Base-by-base conservation (phyloP, 2,329 filamentous ascomycete genomes). In the Penicillium janthinellum region DNA sequence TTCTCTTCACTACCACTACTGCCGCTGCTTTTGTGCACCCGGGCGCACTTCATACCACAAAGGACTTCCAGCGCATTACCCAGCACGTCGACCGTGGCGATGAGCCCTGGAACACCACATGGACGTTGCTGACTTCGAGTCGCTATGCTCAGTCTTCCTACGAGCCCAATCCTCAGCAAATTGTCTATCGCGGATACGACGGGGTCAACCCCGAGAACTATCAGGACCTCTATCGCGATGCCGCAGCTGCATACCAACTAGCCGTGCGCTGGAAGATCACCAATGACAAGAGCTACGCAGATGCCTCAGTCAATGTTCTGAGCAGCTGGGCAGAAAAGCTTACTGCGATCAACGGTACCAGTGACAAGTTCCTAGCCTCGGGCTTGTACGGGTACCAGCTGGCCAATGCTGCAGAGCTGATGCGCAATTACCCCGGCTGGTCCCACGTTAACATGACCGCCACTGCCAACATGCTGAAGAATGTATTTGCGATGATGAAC, bases 381-480 rank as follows among this genome's bases (percentile, higher is more conserved):
- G 79, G 80, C 0, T 62, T 82, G 1, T 79, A 82, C 37, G 80
- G 80, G 0, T 81, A 81, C 56, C 70, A 82, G 60, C 67, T 82
- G 12, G 80, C 79, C 15, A 82, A 82, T 49, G 79, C 76, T 0
- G 81, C 73, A 0, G 81, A 82, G 59, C 68, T 82, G 1, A 66
- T 82, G 48, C 67, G 77, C 76, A 60, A 59, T 10, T 68, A 79
- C 53, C 28, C 53, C 8, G 71, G 68, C 1, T 79, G 77, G 74
- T 22, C 64, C 14, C 59, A 62, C 7, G 39, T n/a, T 1, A 63
- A 71, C 12, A 58, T 74, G 10, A 56, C 64, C 1, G 67, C 65
- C 5, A 65, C 73, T 5, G 60, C 59, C 2, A 62, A 58, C 6
- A 73, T 80, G 73, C 57, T 81, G 54, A 59, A 60, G 6, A 64